Percentiles rank a stretch among this genome's conserved stretches.
These are phyloP conservation scores for Boletus patriciae DNA, from an alignment of 768 basidiomycete species.

Conservation along the genomic window DNA sequence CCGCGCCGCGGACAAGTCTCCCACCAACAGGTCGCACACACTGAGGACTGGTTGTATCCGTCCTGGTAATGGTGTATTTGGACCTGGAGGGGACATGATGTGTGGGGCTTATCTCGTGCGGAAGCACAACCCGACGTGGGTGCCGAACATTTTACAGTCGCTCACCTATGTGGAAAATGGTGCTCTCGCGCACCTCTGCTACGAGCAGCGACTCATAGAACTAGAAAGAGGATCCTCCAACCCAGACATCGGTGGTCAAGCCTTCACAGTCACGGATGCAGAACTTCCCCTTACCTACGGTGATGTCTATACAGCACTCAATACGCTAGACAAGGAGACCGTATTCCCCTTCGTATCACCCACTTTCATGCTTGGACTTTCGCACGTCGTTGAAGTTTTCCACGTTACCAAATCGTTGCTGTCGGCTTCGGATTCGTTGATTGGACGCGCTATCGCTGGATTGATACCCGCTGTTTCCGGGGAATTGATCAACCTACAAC, in stretches of 20 bases:
- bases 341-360: constrained; percentile 57
- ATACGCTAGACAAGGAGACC: constrained; percentile 57
- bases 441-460: constrained; percentile 36
- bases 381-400: constrained; percentile 57
- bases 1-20: constrained; percentile 41
- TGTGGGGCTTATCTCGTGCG: constrained; percentile 64
- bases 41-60: constrained; percentile 72
- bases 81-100: constrained; percentile 71
- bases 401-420: constrained; percentile 49
- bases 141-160: constrained; percentile 54
- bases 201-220: constrained; percentile 71
- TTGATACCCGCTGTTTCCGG: constrained; percentile 47
- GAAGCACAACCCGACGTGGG: constrained; percentile 63
- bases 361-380: constrained; percentile 63
- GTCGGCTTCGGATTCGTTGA: constrained; percentile 28
- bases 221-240: constrained; percentile 37
- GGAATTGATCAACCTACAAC: constrained; percentile 57
- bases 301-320: constrained; percentile 58
- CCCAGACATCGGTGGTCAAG: constrained; percentile 73
- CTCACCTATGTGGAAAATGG: constrained; percentile 78
- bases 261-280: constrained; percentile 65
- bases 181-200: constrained; percentile 67
- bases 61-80: constrained; percentile 78
- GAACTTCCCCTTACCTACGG: constrained; percentile 62
- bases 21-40: constrained; percentile 28